Percentiles rank a stretch among this genome's conserved stretches.
These are phyloP conservation scores for Beauveria bassiana DNA, from an alignment of 2,329 filamentous ascomycete genomes.

Conservation along the genomic window DNA sequence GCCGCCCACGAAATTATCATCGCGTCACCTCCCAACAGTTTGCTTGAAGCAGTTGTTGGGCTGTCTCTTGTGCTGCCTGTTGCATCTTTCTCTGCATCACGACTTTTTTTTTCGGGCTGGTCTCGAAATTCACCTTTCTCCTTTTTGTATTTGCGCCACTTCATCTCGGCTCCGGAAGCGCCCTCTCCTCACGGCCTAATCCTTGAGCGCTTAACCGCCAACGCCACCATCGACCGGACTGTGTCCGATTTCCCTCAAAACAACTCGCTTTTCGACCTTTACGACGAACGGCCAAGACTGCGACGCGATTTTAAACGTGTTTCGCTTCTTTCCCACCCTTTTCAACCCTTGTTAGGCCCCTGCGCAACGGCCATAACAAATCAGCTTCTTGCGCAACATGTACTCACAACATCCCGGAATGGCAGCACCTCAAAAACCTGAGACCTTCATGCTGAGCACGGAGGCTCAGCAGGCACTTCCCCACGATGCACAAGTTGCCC, in stretches of 20 bases:
- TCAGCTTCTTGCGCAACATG: constrained; percentile 41
- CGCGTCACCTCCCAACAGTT: constrained; percentile 27
- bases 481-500: constrained; percentile 90
- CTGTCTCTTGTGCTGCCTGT: constrained; percentile 20
- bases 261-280: background rate
- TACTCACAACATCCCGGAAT: constrained; percentile 79
- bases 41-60: constrained; percentile 40
- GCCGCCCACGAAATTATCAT: constrained; percentile 28
- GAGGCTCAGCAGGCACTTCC: constrained; percentile 95
- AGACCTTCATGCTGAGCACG: constrained; percentile 97
- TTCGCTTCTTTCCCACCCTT: background rate
- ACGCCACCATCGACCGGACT: constrained; percentile 13
- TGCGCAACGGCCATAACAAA: constrained; percentile 4
- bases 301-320: background rate
- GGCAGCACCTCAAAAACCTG: constrained; percentile 89
- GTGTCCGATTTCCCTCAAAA: background rate
- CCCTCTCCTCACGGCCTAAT: constrained; percentile 19
- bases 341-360: background rate
- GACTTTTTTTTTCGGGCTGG: constrained; percentile 36
- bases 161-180: constrained; percentile 25
- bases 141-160: constrained; percentile 20
- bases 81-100: constrained; percentile 17
- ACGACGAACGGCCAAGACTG: background rate
- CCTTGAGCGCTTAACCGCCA: constrained; percentile 14
- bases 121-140: constrained; percentile 28